phyloP scores from a whole-genome alignment of 177 flowering plant species.

The Tripterygium wilfordii region DNA sequence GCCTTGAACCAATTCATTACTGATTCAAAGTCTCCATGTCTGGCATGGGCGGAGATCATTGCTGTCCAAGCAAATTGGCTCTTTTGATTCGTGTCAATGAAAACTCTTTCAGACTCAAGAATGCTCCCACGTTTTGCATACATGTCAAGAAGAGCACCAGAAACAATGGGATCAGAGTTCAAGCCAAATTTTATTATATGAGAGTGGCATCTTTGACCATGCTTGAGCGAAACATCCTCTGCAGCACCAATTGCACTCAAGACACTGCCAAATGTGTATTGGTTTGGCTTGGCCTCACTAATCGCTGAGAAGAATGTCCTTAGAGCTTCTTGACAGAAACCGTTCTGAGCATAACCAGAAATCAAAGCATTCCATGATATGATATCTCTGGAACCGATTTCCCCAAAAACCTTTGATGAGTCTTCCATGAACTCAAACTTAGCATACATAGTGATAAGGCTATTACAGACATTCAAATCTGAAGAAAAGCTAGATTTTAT shows the following conservation, averaged over 20 bases:
- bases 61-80: constrained; percentile 78
- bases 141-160: constrained; percentile 87
- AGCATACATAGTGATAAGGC: constrained; percentile 83
- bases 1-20: constrained; percentile 48
- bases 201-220: constrained; percentile 70
- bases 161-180: constrained; percentile 42
- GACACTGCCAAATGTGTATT: constrained; percentile 77
- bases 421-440: constrained; percentile 54
- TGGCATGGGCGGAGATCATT: constrained; percentile 74
- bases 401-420: constrained; percentile 55
- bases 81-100: constrained; percentile 36
- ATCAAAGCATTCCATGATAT: constrained; percentile 91
- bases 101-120: constrained; percentile 49
- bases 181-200: constrained; percentile 60
- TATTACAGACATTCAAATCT: constrained; percentile 54
- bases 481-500: constrained; percentile 39
- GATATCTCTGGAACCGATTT: constrained; percentile 43
- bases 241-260: constrained; percentile 66
- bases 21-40: constrained; percentile 70
- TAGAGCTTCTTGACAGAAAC: constrained; percentile 58
- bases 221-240: constrained; percentile 53
- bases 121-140: constrained; percentile 91
- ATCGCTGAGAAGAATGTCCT: constrained; percentile 34
- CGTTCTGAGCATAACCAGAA: constrained; percentile 71
- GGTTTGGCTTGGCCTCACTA: constrained; percentile 44